Evolutionary conservation across 805 yeast species (phyloP).

Genomic region (Candida tibetensis): DNA sequence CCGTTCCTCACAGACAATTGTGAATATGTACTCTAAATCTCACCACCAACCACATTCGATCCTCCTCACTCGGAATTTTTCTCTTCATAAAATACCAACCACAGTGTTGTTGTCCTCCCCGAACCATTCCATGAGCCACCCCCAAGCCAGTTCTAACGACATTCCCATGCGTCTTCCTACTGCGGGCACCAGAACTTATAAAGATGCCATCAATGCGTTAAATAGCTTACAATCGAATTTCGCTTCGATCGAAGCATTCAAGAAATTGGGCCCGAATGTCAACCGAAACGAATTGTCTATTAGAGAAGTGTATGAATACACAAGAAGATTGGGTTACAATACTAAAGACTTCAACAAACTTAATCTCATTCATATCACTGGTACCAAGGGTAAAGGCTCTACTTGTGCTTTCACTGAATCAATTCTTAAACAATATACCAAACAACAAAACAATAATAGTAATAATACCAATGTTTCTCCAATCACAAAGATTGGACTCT

Average conservation of each 20-base stretch:
- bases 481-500: slow-evolving; percentile 76
- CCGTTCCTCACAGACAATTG: too few relatives aligned
- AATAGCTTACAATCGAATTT: slow-evolving; percentile 89
- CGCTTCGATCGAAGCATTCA: slow-evolving; percentile 80
- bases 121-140: background rate
- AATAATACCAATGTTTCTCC: slow-evolving; percentile 8
- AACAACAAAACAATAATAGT: slow-evolving; percentile 8
- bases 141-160: background rate
- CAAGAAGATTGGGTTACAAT: slow-evolving; percentile 37
- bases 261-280: slow-evolving; percentile 59
- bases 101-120: background rate
- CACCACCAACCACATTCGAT: too few relatives aligned
- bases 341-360: slow-evolving; percentile 67
- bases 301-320: slow-evolving; percentile 66
- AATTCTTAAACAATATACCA: slow-evolving; percentile 63
- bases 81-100: too few relatives aligned
- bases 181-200: slow-evolving; percentile 17
- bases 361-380: slow-evolving; percentile 89
- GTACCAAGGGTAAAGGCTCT: slow-evolving; percentile 98
- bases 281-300: slow-evolving; percentile 64
- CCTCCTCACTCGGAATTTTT: too few relatives aligned
- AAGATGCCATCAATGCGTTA: slow-evolving; percentile 81
- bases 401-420: slow-evolving; percentile 93
- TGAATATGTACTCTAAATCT: too few relatives aligned
- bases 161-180: slow-evolving; percentile 2